Evolutionary conservation across 169 alveolate species (phyloP), one percentile per base, ranked within the genome.

Genomic region (Eimeria brunetti): DNA sequence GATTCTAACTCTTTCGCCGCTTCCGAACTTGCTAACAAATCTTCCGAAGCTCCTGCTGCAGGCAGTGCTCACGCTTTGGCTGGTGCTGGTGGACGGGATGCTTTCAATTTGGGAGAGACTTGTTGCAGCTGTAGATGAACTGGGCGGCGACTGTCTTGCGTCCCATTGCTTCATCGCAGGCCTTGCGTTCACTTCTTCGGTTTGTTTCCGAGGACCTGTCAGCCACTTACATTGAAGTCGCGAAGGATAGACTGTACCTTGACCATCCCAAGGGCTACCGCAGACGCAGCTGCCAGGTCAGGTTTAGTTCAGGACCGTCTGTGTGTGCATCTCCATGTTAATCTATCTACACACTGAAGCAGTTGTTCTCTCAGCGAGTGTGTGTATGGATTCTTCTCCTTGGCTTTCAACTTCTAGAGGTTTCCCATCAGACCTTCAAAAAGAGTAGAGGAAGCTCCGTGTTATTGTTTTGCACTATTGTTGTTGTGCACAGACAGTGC

Each of bases 201-300:
- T 86, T 94, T 30, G 78, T 85, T 44, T 62, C 84, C 64, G 75
- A 73, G 58, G 91, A 78, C 46, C 60, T 94, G 33, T 94, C 96
- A 33, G 76, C 85, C 75, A 85, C 91, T 7, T 94, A 71, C 81
- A 60, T 94, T 24, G 96, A 94, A 58, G 69, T 62, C 0, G 94
- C 96, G 60, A 94, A 86, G 75, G 96, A 94, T 67, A 49, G 96
- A 33, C 96, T 94, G 41, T 94, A 94, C 94, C 75, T 94, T 64
- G 69, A 67, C 83, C 67, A 85, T 53, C 85, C 69, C 18, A 71
- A 20, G n/a, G 94, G 89, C 64, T 60, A 33, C 46, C 96, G 96
- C 64, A 73, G 96, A 44, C 89, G 94, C 78, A 41, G 94, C 46
- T 94, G 96, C 86, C 96, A 94, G 96, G 91, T 85, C 18, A 58